These are phyloP conservation scores for Phytophthora rubi DNA, from an alignment of 352 stramenopile species.

Conservation along the genomic window DNA sequence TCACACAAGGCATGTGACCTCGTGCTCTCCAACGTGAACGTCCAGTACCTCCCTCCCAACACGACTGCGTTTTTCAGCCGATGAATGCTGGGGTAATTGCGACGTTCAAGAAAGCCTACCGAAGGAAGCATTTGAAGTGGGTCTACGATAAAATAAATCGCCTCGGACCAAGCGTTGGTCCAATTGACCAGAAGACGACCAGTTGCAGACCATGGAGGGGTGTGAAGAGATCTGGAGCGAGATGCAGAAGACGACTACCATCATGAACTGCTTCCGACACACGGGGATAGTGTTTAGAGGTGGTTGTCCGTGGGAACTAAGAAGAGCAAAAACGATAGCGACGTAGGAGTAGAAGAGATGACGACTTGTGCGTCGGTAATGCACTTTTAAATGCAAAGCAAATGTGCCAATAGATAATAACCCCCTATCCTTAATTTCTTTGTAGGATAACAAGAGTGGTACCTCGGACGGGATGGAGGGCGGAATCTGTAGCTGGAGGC, in stretches of 20 bases:
- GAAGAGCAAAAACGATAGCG: not conserved
- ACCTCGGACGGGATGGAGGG: too few relatives aligned
- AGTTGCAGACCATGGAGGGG: not conserved
- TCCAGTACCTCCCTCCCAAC: not conserved
- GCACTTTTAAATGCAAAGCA: not conserved
- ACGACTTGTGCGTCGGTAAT: not conserved
- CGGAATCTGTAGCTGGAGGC: too few relatives aligned
- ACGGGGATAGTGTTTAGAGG: not conserved
- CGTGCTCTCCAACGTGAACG: not conserved
- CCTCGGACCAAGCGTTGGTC: not conserved
- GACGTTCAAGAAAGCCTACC: not conserved
- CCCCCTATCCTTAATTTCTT: too few relatives aligned
- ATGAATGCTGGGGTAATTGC: too few relatives aligned
- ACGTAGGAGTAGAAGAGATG: not conserved
- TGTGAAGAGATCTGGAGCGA: not conserved
- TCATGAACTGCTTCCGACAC: not conserved
- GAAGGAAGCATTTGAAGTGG: not conserved
- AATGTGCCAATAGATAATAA: not conserved
- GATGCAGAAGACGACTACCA: not conserved
- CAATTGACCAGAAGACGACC: not conserved
- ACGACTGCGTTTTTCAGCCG: not conserved
- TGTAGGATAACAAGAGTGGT: too few relatives aligned
- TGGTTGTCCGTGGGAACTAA: not conserved
- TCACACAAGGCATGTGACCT: not conserved
- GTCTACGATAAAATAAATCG: conserved; percentile 6